phyloP scores from a whole-genome alignment of 208 protist species.

The Leptomonas seymouri region DNA sequence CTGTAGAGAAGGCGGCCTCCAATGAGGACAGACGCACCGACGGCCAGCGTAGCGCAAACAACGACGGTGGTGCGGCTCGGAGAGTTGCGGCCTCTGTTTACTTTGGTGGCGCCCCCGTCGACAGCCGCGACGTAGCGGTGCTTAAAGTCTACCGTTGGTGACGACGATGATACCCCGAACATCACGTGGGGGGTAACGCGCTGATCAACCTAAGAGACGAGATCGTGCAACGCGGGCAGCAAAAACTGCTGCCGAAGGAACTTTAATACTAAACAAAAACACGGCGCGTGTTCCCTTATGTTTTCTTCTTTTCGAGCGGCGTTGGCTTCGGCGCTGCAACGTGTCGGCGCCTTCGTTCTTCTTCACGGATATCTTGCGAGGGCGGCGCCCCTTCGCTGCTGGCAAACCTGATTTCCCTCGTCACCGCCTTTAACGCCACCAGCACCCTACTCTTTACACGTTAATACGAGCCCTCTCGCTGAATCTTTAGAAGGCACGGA shows the following conservation, averaged over 20 bases:
- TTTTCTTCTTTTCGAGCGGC: conserved; percentile 1
- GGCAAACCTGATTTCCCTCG: no score
- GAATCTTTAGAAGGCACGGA: no score
- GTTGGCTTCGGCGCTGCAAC: background rate
- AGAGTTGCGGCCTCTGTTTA: background rate
- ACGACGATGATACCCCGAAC: conserved; percentile 15
- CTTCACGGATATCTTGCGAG: no score
- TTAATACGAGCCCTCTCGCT: no score
- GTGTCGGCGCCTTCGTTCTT: background rate
- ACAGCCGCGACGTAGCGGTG: conserved; percentile 13
- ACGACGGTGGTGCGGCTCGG: background rate
- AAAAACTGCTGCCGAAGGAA: no score
- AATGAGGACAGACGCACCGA: conserved; percentile 21
- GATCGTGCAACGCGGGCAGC: no score
- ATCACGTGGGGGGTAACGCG: background rate
- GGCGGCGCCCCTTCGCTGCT: no score
- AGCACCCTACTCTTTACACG: no score
- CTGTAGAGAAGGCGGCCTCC: conserved; percentile 20
- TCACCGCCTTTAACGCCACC: no score
- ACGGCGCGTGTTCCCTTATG: background rate
- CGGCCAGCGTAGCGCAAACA: background rate
- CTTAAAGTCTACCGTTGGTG: background rate
- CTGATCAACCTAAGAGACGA: background rate
- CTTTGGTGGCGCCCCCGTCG: background rate
- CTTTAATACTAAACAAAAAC: background rate